Conservation (phyloP, 1,284 basidiomycete genomes). For the Golubevia sp. region DNA sequence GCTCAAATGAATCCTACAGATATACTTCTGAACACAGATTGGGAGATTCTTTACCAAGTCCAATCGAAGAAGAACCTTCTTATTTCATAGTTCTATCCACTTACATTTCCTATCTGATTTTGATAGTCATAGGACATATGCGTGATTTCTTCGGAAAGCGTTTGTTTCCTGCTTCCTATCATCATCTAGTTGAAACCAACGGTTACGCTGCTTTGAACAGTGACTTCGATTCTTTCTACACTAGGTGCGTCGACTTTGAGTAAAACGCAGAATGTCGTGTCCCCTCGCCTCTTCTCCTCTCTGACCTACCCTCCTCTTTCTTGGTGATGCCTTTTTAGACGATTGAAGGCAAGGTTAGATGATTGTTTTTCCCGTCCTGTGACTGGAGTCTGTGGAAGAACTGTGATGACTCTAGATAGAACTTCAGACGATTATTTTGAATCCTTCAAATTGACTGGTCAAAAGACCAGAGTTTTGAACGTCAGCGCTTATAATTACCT, state of each 20-base stretch:
- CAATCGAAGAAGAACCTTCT: slow-evolving; percentile 76
- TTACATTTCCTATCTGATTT: slow-evolving; percentile 68
- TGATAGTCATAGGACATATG: slow-evolving; percentile 84
- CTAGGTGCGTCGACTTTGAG: no score
- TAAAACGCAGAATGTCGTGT: no score
- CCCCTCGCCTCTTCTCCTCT: no score
- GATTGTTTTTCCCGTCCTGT: slow-evolving; percentile 93
- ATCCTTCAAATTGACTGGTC: slow-evolving; percentile 78
- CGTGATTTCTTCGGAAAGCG: slow-evolving; percentile 94
- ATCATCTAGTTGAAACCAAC: slow-evolving; percentile 66
- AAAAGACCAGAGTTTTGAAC: slow-evolving; percentile 84
- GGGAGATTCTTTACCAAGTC: slow-evolving; percentile 35
- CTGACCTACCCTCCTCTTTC: no score
- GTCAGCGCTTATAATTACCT: slow-evolving; percentile 99
- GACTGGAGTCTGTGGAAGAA: slow-evolving; percentile 93
- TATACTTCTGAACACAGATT: slow-evolving; percentile 69
- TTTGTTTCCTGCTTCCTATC: slow-evolving; percentile 74
- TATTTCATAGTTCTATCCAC: slow-evolving; percentile 90
- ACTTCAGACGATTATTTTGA: slow-evolving; percentile 80
- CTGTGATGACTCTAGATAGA: slow-evolving; percentile 84
- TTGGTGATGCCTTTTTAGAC: no score
- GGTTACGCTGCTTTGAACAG: slow-evolving; percentile 91
- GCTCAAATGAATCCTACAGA: slow-evolving; percentile 73
- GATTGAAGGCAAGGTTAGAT: slow-evolving; percentile 90
- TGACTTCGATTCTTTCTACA: slow-evolving; percentile 99